phyloP scores from a whole-genome alignment of 164 flowering plant species.

The Macadamia tetraphylla region DNA sequence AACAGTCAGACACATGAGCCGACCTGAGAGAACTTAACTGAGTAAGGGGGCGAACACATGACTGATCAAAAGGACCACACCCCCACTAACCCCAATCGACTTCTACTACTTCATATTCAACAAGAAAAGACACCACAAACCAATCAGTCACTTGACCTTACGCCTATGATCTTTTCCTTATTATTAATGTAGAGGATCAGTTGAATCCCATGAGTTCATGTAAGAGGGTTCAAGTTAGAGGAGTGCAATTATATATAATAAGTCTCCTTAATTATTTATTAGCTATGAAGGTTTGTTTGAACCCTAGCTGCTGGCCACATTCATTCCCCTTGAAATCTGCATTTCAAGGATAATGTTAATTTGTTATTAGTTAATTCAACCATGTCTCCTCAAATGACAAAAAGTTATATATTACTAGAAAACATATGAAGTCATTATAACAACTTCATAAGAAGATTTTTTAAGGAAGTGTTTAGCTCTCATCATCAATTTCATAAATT shows the following conservation, averaged over 20 bases:
- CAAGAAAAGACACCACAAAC: too few species aligned
- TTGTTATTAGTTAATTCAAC: conserved; percentile 3
- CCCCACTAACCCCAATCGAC: too few species aligned
- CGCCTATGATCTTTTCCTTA: neutral
- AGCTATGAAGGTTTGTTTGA: conserved; percentile 2
- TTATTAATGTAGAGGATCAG: neutral
- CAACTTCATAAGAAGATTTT: conserved; percentile 7
- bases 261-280: neutral
- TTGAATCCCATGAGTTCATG: neutral
- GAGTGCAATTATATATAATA: neutral
- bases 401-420: neutral
- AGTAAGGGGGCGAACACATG: too few species aligned
- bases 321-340: neutral
- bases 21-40: too few species aligned
- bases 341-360: neutral
- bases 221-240: neutral
- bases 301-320: conserved; percentile 3
- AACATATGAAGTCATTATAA: neutral
- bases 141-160: too few species aligned
- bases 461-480: neutral
- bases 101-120: too few species aligned
- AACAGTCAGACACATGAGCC: too few species aligned
- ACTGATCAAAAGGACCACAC: too few species aligned
- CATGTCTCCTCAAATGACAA: neutral
- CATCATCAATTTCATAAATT: neutral